Percentiles rank a stretch among this genome's conserved stretches.
Conservation (phyloP, 306 rosid genomes). For the Prunus dulcis region DNA sequence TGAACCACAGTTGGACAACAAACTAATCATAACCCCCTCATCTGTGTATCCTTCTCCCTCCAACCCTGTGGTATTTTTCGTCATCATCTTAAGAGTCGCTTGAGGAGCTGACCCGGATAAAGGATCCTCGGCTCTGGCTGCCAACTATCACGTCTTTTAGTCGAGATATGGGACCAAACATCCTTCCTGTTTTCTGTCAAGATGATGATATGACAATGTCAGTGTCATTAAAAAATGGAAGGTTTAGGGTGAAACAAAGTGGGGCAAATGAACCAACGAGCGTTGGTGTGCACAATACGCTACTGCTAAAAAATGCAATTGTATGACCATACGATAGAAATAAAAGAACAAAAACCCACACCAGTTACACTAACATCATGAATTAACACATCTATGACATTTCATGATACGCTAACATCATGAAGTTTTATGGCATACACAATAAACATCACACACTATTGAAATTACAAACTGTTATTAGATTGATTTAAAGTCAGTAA, state of each 20-base stretch:
- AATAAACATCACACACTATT: no score
- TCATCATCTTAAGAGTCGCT: constrained; percentile 63
- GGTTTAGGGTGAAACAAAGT: no score
- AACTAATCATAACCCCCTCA: background rate
- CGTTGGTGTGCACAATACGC: no score
- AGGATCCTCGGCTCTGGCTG: constrained; percentile 67
- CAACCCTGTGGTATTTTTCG: constrained; percentile 32
- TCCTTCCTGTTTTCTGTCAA: constrained; percentile 57
- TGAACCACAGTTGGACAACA: background rate
- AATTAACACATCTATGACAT: background rate
- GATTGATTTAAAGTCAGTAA: no score
- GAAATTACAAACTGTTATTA: no score
- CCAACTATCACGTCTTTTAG: constrained; percentile 82
- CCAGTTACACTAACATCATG: background rate
- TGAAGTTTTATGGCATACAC: background rate
- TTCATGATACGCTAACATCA: background rate
- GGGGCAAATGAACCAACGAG: no score
- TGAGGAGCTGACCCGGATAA: constrained; percentile 54
- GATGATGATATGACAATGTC: constrained; percentile 8
- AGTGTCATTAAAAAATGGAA: background rate
- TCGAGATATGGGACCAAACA: constrained; percentile 66
- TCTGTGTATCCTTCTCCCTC: constrained; percentile 1
- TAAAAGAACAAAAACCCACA: no score
- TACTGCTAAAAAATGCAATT: no score
- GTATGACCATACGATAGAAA: no score